Evolutionary conservation across 2,329 filamentous ascomycete genomes (phyloP).

Genomic region (Exophiala xenobiotica): DNA sequence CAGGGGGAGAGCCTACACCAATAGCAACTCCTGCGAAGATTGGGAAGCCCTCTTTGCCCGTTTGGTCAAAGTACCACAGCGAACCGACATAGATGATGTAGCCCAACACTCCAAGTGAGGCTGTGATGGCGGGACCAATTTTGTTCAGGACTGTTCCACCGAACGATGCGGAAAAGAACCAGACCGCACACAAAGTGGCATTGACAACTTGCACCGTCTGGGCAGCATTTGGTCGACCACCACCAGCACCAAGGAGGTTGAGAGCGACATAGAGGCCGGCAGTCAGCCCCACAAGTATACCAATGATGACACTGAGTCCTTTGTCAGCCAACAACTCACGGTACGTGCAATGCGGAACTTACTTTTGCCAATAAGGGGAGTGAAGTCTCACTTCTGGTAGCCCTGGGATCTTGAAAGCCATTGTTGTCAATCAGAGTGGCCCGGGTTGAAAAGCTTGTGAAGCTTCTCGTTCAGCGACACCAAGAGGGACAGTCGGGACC

Average conservation of each 20-base stretch:
- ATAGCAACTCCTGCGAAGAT: constrained; percentile 10
- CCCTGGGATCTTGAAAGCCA: constrained; percentile 21
- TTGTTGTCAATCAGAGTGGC: background rate
- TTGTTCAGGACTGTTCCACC: constrained; percentile 12
- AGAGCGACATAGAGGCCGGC: constrained; percentile 13
- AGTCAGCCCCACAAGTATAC: constrained; percentile 11
- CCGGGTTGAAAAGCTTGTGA: background rate
- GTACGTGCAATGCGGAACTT: constrained; percentile 1
- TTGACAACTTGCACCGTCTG: constrained; percentile 8
- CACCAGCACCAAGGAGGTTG: constrained; percentile 16
- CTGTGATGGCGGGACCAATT: constrained; percentile 11
- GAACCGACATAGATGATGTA: constrained; percentile 12
- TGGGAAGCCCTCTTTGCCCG: constrained; percentile 6
- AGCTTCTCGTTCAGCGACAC: background rate
- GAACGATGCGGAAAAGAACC: constrained; percentile 5
- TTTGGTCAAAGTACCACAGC: constrained; percentile 15
- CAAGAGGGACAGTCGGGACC: too few relatives aligned
- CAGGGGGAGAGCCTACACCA: constrained; percentile 4
- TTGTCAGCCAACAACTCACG: constrained; percentile 2
- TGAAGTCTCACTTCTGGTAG: constrained; percentile 6
- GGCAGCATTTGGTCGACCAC: constrained; percentile 8
- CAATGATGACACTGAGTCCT: constrained; percentile 14
- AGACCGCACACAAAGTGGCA: constrained; percentile 13
- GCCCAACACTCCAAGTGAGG: constrained; percentile 2
- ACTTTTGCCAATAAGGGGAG: constrained; percentile 15